Evolutionary conservation across 2,329 filamentous ascomycete species (phyloP).

Genomic region (Penicillium sp.): DNA sequence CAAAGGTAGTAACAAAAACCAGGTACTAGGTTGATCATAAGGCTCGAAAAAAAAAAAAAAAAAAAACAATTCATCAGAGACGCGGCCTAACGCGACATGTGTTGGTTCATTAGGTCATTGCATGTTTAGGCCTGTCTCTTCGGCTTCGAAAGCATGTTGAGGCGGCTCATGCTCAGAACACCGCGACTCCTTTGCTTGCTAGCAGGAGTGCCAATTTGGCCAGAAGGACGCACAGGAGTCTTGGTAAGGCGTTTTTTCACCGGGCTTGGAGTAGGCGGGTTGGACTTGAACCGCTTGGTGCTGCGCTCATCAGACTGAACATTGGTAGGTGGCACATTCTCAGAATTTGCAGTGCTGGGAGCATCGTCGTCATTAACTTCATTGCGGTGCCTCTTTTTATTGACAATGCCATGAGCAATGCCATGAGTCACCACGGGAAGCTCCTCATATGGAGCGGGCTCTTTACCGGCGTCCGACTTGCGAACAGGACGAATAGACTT

Average conservation of each 20-base stretch:
- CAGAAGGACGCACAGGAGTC: slow-evolving; percentile 25
- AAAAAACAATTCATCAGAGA: neutral
- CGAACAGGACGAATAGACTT: slow-evolving; percentile 38
- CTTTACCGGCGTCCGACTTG: slow-evolving; percentile 22
- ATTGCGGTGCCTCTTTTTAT: slow-evolving; percentile 35
- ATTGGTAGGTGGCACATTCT: slow-evolving; percentile 28
- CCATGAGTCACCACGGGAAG: slow-evolving; percentile 34
- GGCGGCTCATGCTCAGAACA: slow-evolving; percentile 38
- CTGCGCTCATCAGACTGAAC: slow-evolving; percentile 23
- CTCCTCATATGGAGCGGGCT: slow-evolving; percentile 20
- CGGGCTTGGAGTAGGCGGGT: slow-evolving; percentile 30
- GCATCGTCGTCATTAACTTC: slow-evolving; percentile 24
- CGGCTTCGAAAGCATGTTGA: slow-evolving; percentile 42
- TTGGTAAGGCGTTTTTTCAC: slow-evolving; percentile 27
- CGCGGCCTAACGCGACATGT: slow-evolving; percentile 11
- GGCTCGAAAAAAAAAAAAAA: slow-evolving; percentile 3
- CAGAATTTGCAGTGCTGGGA: slow-evolving; percentile 14
- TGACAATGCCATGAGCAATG: slow-evolving; percentile 34
- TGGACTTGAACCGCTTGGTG: slow-evolving; percentile 31
- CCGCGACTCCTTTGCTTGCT: slow-evolving; percentile 25
- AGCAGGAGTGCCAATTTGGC: slow-evolving; percentile 22
- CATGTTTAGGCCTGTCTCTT: slow-evolving; percentile 31
- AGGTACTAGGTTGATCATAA: neutral
- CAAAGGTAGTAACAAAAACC: neutral
- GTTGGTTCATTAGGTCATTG: neutral